These are phyloP conservation scores for Gloeopeniophorella convolvens DNA, from an alignment of 768 basidiomycete species.

Conservation along the genomic window DNA sequence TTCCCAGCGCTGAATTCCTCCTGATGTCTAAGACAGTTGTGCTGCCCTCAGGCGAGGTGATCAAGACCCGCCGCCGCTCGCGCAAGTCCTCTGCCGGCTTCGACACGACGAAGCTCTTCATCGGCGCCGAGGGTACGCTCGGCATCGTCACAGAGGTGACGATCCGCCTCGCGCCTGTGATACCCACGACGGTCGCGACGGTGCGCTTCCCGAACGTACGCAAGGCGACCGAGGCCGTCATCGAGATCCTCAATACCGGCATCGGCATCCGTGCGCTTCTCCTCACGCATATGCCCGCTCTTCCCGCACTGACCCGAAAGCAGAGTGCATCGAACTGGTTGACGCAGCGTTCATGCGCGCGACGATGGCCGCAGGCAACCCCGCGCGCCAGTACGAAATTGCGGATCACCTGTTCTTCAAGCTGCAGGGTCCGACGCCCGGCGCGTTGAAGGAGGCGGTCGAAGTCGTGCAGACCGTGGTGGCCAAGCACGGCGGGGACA, in stretches of 20 bases:
- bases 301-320: background rate
- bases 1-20: background rate
- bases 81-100: constrained; percentile 87
- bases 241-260: constrained; percentile 64
- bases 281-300: background rate
- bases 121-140: constrained; percentile 76
- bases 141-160: constrained; percentile 92
- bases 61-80: constrained; percentile 75
- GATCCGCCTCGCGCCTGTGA: constrained; percentile 68
- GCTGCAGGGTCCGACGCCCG: constrained; percentile 64
- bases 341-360: constrained; percentile 66
- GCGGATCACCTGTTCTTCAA: constrained; percentile 79
- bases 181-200: constrained; percentile 79
- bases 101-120: constrained; percentile 79
- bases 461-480: constrained; percentile 51
- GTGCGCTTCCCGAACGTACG: constrained; percentile 75
- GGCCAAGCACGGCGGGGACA: constrained; percentile 58
- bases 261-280: constrained; percentile 61
- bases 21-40: constrained; percentile 63
- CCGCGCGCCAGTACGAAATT: constrained; percentile 19
- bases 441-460: constrained; percentile 56
- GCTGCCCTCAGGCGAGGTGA: constrained; percentile 81
- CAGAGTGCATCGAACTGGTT: constrained; percentile 81
- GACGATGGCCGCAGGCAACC: constrained; percentile 49
- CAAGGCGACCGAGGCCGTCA: constrained; percentile 67